These are phyloP conservation scores for Penicillium verrucosum DNA, from an alignment of 2,329 filamentous ascomycete species.

Conservation along the genomic window DNA sequence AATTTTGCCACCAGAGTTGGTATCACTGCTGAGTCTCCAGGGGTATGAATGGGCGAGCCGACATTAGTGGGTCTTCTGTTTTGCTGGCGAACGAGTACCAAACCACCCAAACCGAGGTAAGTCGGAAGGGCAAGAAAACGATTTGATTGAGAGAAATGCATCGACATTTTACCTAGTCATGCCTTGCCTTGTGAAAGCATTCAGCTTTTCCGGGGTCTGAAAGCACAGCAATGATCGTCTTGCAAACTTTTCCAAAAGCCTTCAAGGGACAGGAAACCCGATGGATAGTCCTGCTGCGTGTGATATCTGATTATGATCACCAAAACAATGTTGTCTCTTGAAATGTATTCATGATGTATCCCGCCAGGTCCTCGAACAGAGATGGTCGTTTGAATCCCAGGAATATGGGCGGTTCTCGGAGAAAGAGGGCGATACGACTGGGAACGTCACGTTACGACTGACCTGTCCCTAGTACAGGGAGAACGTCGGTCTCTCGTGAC, in stretches of 20 bases:
- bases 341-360: not conserved
- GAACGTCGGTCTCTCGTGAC: not conserved
- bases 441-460: not conserved
- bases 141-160: not conserved
- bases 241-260: not conserved
- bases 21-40: no score
- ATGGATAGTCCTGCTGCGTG: not conserved
- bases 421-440: not conserved
- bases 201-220: not conserved
- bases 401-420: not conserved
- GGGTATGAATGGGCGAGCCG: not conserved
- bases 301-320: not conserved
- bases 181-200: not conserved
- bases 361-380: not conserved
- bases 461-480: not conserved
- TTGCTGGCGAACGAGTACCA: no score
- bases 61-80: not conserved
- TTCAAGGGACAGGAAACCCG: not conserved
- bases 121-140: not conserved
- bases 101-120: not conserved
- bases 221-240: not conserved
- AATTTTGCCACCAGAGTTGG: no score
- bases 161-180: not conserved
- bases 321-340: not conserved
- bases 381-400: not conserved